Evolutionary conservation across 208 protist genomes (phyloP).

Genomic region (Leishmania mexicana): DNA sequence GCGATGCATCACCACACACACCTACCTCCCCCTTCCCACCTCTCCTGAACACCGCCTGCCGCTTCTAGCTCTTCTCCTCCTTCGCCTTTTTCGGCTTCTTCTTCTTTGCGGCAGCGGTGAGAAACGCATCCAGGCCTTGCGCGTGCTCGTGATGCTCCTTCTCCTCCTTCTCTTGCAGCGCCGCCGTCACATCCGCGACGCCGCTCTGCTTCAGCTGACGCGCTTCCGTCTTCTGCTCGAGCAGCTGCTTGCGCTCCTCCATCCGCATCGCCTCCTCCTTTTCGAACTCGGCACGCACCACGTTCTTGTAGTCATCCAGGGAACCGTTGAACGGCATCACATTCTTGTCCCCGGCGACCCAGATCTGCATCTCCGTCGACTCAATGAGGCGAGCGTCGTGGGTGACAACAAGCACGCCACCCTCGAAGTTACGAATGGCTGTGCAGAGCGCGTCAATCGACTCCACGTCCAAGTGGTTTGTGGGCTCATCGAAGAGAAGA

Average conservation of each 20-base stretch:
- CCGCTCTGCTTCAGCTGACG: constrained; percentile 56
- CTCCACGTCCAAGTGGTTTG: constrained; percentile 95
- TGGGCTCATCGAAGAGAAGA: constrained; percentile 96
- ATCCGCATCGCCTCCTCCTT: constrained; percentile 60
- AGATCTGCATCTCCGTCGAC: constrained; percentile 89
- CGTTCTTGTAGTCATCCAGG: constrained; percentile 88
- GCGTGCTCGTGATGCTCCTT: constrained; percentile 39
- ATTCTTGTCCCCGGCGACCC: constrained; percentile 84
- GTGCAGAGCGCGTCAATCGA: constrained; percentile 88
- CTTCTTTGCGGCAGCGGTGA: constrained; percentile 53
- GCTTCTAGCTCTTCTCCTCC: constrained; percentile 1
- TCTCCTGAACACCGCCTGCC: not conserved
- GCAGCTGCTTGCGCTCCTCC: constrained; percentile 43
- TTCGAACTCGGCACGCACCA: constrained; percentile 74
- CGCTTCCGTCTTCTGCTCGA: constrained; percentile 54
- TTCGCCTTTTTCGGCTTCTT: constrained; percentile 59
- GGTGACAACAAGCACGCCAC: constrained; percentile 91
- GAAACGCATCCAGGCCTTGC: constrained; percentile 33
- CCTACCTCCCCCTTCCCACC: not conserved
- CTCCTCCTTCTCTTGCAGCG: constrained; percentile 43
- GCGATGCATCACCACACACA: not conserved
- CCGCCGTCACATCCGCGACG: constrained; percentile 41
- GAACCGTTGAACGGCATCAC: constrained; percentile 77
- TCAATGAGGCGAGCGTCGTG: constrained; percentile 92
- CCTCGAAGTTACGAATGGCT: constrained; percentile 84